Evolutionary conservation across 1,139 yeast genomes (phyloP).

Genomic region (Saccharomyces hybrid): DNA sequence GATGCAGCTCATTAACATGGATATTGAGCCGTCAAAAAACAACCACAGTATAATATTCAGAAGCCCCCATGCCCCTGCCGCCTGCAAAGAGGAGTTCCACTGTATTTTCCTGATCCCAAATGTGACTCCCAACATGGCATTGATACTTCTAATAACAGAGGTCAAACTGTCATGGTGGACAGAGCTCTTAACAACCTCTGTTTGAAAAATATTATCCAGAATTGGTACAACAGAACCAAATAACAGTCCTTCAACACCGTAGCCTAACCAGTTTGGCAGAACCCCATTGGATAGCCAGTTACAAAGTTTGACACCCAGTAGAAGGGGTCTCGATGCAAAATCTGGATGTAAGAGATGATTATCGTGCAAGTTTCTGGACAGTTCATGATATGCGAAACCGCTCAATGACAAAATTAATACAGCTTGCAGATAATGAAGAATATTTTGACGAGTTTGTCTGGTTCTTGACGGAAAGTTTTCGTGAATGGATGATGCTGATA

Average conservation of each 20-base stretch:
- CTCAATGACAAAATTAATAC: constrained; percentile 36
- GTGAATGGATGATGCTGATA: constrained; percentile 3
- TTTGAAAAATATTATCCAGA: constrained; percentile 37
- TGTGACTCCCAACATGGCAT: constrained; percentile 75
- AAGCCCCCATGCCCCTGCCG: constrained; percentile 65
- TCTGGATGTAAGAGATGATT: constrained; percentile 38
- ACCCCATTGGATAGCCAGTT: constrained; percentile 15
- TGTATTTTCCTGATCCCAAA: constrained; percentile 76
- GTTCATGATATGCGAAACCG: constrained; percentile 44
- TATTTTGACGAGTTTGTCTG: constrained; percentile 7
- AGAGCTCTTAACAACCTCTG: constrained; percentile 4
- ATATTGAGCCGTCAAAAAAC: constrained; percentile 64
- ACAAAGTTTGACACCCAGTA: constrained; percentile 25
- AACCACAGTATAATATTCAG: constrained; percentile 78
- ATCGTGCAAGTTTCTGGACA: constrained; percentile 44
- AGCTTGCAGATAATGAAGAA: constrained; percentile 14
- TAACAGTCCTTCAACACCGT: constrained; percentile 51
- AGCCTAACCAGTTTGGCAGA: constrained; percentile 32
- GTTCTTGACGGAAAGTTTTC: constrained; percentile 5
- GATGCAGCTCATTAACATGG: constrained; percentile 50
- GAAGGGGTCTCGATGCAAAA: constrained; percentile 32
- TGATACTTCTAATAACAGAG: constrained; percentile 50
- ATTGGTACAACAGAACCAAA: constrained; percentile 59
- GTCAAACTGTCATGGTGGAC: constrained; percentile 30
- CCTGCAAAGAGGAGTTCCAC: constrained; percentile 73